Conservation (phyloP, 164 flowering plant genomes). For the Chimonanthus salicifolius region DNA sequence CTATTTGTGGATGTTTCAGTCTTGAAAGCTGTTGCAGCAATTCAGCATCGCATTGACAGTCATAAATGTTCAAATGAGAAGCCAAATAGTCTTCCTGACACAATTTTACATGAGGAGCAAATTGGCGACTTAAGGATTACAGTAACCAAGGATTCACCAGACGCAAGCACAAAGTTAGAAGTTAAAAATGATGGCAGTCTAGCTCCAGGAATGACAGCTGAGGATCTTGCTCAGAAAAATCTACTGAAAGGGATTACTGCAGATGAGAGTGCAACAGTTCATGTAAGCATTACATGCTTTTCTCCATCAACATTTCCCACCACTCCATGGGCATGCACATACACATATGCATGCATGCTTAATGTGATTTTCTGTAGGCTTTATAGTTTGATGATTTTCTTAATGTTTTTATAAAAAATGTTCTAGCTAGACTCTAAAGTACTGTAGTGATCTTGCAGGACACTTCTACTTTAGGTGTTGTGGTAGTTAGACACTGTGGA, state of each 20-base stretch:
- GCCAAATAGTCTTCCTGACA: conserved; percentile 14
- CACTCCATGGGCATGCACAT: not conserved
- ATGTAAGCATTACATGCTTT: conserved; percentile 41
- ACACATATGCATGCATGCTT: not conserved
- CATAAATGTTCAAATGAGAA: conserved; percentile 14
- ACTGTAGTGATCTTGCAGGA: conserved; percentile 51
- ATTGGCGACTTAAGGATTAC: conserved; percentile 64
- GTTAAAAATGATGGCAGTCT: conserved; percentile 69
- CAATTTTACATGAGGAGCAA: conserved; percentile 45
- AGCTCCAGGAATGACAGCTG: conserved; percentile 47
- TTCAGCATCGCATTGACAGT: conserved; percentile 38
- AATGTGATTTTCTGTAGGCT: not conserved
- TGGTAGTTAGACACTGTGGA: conserved; percentile 83
- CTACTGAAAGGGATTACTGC: conserved; percentile 93
- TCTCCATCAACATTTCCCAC: not conserved
- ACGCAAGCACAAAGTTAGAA: conserved; percentile 70
- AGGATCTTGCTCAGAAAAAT: conserved; percentile 67
- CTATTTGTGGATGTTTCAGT: conserved; percentile 89
- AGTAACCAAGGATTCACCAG: conserved; percentile 58
- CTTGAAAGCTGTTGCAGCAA: conserved; percentile 61
- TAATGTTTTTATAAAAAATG: not conserved
- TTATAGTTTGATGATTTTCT: not conserved
- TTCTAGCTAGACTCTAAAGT: conserved; percentile 10
- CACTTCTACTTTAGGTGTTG: conserved; percentile 77
- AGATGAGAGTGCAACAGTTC: conserved; percentile 91